Evolutionary conservation across 176 grass and related monocot species (phyloP).

Genomic region (Tuctoria greenei): DNA sequence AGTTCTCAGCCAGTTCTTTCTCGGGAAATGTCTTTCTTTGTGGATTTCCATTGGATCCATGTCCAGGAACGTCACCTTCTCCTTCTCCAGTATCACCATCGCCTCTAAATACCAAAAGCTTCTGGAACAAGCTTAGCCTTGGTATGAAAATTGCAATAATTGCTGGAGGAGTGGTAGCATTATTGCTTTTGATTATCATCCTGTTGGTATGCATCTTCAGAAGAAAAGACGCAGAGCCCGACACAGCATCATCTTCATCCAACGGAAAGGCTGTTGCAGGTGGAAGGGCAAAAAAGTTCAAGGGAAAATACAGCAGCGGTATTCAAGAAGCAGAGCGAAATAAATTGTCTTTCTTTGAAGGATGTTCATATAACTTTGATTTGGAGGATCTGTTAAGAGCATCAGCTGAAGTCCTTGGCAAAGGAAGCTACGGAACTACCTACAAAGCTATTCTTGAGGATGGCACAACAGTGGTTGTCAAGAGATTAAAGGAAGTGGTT

Average conservation of each 20-base stretch:
- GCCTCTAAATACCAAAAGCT: constrained; percentile 28
- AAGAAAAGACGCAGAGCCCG: constrained; percentile 37
- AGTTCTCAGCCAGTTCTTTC: constrained; percentile 72
- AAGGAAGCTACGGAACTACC: constrained; percentile 87
- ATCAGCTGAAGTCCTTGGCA: constrained; percentile 93
- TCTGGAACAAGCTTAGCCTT: constrained; percentile 53
- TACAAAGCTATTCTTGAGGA: constrained; percentile 95
- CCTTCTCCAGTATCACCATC: constrained; percentile 52
- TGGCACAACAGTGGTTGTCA: constrained; percentile 88
- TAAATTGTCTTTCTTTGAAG: constrained; percentile 84
- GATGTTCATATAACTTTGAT: constrained; percentile 84
- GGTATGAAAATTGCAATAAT: constrained; percentile 61
- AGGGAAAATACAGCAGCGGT: constrained; percentile 76
- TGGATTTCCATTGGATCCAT: constrained; percentile 64
- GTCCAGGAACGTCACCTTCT: constrained; percentile 55
- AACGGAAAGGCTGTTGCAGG: constrained; percentile 68
- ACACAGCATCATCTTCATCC: constrained; percentile 42
- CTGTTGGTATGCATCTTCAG: constrained; percentile 73
- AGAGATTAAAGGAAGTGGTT: constrained; percentile 85
- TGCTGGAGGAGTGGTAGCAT: constrained; percentile 52
- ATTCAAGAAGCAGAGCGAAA: constrained; percentile 91
- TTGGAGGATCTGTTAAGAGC: constrained; percentile 94
- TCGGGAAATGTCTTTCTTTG: constrained; percentile 83
- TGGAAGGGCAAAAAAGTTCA: constrained; percentile 77
- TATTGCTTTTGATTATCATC: constrained; percentile 64